These are phyloP conservation scores for Colletotrichum sp. DNA, from an alignment of 2,329 filamentous ascomycete genomes.

Conservation along the genomic window DNA sequence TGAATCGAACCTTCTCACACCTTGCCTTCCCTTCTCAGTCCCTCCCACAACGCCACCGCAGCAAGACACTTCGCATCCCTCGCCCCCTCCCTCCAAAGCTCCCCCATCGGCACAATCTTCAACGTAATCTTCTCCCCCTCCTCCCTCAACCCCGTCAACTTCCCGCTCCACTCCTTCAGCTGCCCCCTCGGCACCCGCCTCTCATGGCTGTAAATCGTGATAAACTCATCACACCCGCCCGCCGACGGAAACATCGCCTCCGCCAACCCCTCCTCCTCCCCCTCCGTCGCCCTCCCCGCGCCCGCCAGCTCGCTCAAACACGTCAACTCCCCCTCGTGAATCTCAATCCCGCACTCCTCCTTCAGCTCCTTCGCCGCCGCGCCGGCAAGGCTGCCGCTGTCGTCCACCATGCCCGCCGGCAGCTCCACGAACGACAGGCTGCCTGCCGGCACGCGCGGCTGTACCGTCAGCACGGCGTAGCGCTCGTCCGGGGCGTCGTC, in stretches of 20 bases:
- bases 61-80: constrained; percentile 65
- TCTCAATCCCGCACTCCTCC: constrained; percentile 63
- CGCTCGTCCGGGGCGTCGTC: constrained; percentile 56
- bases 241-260: constrained; percentile 61
- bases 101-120: constrained; percentile 60
- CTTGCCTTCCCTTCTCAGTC: constrained; percentile 52
- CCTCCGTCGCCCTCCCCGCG: constrained; percentile 21
- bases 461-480: constrained; percentile 63
- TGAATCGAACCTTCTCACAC: constrained; percentile 26
- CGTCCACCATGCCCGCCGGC: constrained; percentile 65
- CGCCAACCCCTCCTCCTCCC: constrained; percentile 41
- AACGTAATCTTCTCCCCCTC: constrained; percentile 68
- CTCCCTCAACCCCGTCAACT: constrained; percentile 61
- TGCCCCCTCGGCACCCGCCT: constrained; percentile 52
- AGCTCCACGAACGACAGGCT: constrained; percentile 62
- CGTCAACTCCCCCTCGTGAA: constrained; percentile 50
- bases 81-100: constrained; percentile 63
- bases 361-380: constrained; percentile 64
- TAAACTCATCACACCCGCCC: constrained; percentile 65
- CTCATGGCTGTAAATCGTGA: constrained; percentile 64
- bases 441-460: constrained; percentile 61
- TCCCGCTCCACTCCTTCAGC: constrained; percentile 61
- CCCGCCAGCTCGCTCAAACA: constrained; percentile 58
- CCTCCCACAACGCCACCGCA: constrained; percentile 65
- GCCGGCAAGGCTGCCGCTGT: constrained; percentile 58